phyloP scores from a whole-genome alignment of 176 grass and related monocot genomes.

The Phoenix dactylifera region DNA sequence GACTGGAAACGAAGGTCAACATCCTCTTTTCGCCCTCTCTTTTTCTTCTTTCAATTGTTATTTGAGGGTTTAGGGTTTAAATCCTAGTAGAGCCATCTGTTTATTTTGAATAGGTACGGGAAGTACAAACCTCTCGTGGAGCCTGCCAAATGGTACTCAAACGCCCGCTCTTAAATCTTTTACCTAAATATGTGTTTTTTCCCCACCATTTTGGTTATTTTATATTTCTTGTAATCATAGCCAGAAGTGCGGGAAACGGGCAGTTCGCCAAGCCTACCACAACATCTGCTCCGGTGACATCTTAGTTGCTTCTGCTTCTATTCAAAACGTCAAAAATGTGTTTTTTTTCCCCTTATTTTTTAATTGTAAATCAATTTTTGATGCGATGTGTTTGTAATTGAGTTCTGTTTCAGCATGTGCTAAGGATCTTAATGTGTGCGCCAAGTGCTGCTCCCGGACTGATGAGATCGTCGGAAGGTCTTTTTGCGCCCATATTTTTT shows the following conservation, averaged over 20 bases:
- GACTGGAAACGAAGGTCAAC: conserved; percentile 93
- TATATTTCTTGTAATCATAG: conserved; percentile 26
- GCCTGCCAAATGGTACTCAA: conserved; percentile 62
- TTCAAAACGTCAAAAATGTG: conserved; percentile 7
- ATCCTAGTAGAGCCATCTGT: background rate
- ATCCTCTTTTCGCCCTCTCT: background rate
- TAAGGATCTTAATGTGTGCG: conserved; percentile 63
- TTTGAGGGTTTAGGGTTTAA: background rate
- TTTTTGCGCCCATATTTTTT: conserved; percentile 8
- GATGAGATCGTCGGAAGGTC: conserved; percentile 67
- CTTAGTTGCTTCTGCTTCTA: background rate
- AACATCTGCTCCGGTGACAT: conserved; percentile 66
- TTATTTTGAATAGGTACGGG: conserved; percentile 51
- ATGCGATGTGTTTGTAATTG: background rate
- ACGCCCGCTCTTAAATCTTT: background rate
- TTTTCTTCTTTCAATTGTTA: background rate
- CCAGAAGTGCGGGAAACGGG: conserved; percentile 76
- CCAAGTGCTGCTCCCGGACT: conserved; percentile 56
- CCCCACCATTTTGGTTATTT: background rate
- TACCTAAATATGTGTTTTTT: background rate
- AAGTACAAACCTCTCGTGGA: conserved; percentile 81
- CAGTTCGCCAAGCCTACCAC: conserved; percentile 72
- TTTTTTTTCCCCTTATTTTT: background rate
- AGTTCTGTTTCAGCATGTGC: conserved; percentile 53
- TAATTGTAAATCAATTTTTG: background rate